Evolutionary conservation across 2,329 filamentous ascomycete species (phyloP).

Genomic region (Mollisiaceae sp.): DNA sequence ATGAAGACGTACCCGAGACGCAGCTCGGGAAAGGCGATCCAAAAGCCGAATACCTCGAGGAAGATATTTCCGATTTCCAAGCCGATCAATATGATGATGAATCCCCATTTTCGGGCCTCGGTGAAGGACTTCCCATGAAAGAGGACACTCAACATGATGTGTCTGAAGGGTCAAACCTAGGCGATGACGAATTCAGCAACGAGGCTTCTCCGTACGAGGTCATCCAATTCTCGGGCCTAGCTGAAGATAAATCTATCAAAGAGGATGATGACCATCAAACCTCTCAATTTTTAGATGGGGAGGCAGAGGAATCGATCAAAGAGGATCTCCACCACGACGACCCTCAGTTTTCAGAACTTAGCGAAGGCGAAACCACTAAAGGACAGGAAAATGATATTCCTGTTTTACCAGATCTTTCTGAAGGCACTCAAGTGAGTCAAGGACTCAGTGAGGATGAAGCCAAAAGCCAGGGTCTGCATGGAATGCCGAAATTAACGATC

Average conservation of each 20-base stretch:
- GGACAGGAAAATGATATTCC: background rate
- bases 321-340: background rate
- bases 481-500: constrained; percentile 11
- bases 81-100: background rate
- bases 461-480: constrained; percentile 13
- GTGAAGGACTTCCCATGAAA: background rate
- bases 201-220: background rate
- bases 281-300: background rate
- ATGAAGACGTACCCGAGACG: background rate
- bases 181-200: background rate
- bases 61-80: background rate
- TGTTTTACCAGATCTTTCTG: background rate
- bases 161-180: background rate
- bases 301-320: background rate
- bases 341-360: background rate
- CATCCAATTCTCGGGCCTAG: background rate
- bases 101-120: background rate
- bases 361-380: background rate
- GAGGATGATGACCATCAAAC: background rate
- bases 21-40: background rate
- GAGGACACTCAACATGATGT: background rate
- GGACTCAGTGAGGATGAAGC: constrained; percentile 6
- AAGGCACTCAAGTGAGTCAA: background rate
- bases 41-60: background rate
- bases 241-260: background rate